These are phyloP conservation scores for Lachancea nothofagi DNA, from an alignment of 805 yeast genomes.

Conservation along the genomic window DNA sequence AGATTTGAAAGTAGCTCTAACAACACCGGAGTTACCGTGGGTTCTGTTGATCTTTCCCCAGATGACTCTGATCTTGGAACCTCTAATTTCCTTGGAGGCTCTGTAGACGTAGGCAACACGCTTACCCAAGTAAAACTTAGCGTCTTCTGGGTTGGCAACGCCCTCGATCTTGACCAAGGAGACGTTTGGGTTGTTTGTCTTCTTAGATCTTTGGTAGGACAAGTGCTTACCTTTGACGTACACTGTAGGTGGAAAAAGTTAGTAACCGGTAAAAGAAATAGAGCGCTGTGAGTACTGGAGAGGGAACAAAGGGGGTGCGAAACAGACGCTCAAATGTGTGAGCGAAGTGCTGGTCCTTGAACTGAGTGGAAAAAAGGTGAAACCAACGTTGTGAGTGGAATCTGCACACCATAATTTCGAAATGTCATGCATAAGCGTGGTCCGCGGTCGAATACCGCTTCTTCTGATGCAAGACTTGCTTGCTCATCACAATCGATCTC, in stretches of 20 bases:
- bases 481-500: too few relatives aligned
- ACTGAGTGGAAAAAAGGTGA: too few relatives aligned
- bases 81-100: slow-evolving; percentile 96
- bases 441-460: too few relatives aligned
- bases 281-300: too few relatives aligned
- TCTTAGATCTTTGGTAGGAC: slow-evolving; percentile 99
- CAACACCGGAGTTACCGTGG: slow-evolving; percentile 97
- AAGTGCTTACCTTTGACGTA: slow-evolving; percentile 99
- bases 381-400: too few relatives aligned
- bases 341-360: too few relatives aligned
- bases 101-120: slow-evolving; percentile 99
- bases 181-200: slow-evolving; percentile 95
- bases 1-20: slow-evolving; percentile 97
- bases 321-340: too few relatives aligned
- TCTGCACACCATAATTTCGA: too few relatives aligned
- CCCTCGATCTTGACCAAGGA: slow-evolving; percentile 97
- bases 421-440: too few relatives aligned
- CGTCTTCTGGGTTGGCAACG: slow-evolving; percentile 86
- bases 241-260: slow-evolving; percentile 43
- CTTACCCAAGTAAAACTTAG: slow-evolving; percentile 99
- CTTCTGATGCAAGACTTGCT: too few relatives aligned
- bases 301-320: too few relatives aligned
- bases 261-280: slow-evolving; percentile 1
- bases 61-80: slow-evolving; percentile 98
- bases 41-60: slow-evolving; percentile 99